Conservation (phyloP, 176 grass and related monocot species). For the Carex pumila region DNA sequence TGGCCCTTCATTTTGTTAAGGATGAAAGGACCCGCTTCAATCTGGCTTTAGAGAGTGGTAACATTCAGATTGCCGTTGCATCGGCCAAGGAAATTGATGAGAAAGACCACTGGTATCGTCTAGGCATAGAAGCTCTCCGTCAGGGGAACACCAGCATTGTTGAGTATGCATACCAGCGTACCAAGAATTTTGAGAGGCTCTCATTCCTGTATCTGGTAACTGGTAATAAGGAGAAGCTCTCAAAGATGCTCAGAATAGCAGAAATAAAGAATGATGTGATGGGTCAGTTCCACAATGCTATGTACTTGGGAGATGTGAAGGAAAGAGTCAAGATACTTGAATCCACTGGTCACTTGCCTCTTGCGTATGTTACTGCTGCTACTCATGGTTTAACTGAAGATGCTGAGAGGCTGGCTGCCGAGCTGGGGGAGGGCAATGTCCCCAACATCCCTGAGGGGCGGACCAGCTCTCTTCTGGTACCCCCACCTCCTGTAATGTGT, state of each 20-base stretch:
- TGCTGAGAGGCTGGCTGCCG: conserved; percentile 62
- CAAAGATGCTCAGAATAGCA: conserved; percentile 78
- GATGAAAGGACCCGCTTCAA: conserved; percentile 98
- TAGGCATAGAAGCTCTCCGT: conserved; percentile 78
- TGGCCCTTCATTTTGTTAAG: conserved; percentile 98
- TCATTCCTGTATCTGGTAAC: conserved; percentile 89
- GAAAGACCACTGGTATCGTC: conserved; percentile 84
- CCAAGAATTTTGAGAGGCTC: conserved; percentile 91
- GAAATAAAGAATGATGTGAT: conserved; percentile 78
- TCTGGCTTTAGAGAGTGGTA: conserved; percentile 85
- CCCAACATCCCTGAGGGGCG: conserved; percentile 71
- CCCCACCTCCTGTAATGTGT: conserved; percentile 56
- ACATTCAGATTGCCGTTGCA: conserved; percentile 95
- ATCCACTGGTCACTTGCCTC: conserved; percentile 79
- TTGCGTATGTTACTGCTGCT: conserved; percentile 81
- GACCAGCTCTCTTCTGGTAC: conserved; percentile 53
- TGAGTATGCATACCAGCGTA: conserved; percentile 84
- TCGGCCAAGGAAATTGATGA: conserved; percentile 92
- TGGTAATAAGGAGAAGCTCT: conserved; percentile 70
- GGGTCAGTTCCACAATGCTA: conserved; percentile 82
- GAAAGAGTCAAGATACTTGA: conserved; percentile 89
- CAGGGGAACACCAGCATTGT: conserved; percentile 90
- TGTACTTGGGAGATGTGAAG: conserved; percentile 82
- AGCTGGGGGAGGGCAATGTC: conserved; percentile 74
- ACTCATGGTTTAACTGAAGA: conserved; percentile 86